Evolutionary conservation across 441 rosid genomes (phyloP).

Genomic region (Raphanus hybrid): DNA sequence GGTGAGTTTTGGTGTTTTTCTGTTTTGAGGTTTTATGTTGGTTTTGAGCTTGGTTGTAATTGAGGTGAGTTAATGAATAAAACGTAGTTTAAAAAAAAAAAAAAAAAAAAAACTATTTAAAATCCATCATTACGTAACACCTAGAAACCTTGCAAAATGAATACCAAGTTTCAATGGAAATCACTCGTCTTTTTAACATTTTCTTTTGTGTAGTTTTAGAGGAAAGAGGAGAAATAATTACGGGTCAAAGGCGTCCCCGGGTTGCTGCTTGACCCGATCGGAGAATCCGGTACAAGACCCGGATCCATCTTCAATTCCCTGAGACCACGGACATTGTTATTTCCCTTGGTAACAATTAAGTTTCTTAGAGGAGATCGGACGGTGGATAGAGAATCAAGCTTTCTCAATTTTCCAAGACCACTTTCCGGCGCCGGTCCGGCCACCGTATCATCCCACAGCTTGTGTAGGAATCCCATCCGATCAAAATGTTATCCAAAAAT

Average conservation of each 20-base stretch:
- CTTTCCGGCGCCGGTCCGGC: slow-evolving; percentile 91
- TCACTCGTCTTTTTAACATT: neutral
- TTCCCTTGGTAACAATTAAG: slow-evolving; percentile 58
- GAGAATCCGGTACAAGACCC: slow-evolving; percentile 54
- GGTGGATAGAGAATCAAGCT: slow-evolving; percentile 58
- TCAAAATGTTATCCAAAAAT: slow-evolving; percentile 29
- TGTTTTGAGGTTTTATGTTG: too few species aligned
- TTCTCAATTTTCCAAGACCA: slow-evolving; percentile 79
- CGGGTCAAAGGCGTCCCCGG: slow-evolving; percentile 71
- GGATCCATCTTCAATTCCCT: slow-evolving; percentile 51
- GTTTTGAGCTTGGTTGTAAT: too few species aligned
- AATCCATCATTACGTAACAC: neutral
- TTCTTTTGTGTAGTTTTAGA: neutral
- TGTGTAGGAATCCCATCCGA: slow-evolving; percentile 85
- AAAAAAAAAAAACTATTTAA: neutral
- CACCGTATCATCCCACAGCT: slow-evolving; percentile 97
- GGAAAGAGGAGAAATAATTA: slow-evolving; percentile 37
- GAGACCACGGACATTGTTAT: slow-evolving; percentile 41
- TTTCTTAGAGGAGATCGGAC: slow-evolving; percentile 47
- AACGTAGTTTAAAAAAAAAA: too few species aligned
- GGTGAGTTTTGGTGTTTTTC: too few species aligned
- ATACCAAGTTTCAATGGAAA: neutral
- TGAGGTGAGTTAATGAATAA: too few species aligned
- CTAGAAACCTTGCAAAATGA: slow-evolving; percentile 3
- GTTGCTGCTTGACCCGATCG: slow-evolving; percentile 49